phyloP scores from a whole-genome alignment of 305 asterid species.

The Ajuga reptans region DNA sequence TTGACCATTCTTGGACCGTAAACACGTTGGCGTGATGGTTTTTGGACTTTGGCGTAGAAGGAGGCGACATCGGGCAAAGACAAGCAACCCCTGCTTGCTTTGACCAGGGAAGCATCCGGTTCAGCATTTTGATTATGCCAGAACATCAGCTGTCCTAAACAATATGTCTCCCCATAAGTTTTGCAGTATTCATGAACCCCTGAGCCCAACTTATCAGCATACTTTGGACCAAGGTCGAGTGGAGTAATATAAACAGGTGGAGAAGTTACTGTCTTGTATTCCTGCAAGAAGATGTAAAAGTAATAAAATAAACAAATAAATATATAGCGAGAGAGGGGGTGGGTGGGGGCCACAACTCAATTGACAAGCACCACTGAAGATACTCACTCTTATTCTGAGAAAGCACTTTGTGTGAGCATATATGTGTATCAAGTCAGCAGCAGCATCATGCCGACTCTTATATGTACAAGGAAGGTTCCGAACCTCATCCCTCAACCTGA shows the following conservation, averaged over 20 bases:
- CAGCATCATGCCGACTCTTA: constrained; percentile 94
- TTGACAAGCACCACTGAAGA: constrained; percentile 4
- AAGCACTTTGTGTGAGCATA: constrained; percentile 81
- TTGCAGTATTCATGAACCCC: constrained; percentile 80
- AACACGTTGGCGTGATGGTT: constrained; percentile 87
- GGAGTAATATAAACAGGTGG: constrained; percentile 90
- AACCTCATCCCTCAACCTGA: constrained; percentile 97
- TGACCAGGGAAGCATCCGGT: constrained; percentile 64
- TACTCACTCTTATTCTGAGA: constrained; percentile 68
- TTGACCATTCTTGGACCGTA: constrained; percentile 88
- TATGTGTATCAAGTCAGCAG: constrained; percentile 94
- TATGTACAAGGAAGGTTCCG: constrained; percentile 82
- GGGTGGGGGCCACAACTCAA: neutral
- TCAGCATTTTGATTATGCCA: constrained; percentile 87
- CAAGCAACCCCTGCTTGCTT: constrained; percentile 89
- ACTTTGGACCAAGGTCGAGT: constrained; percentile 89
- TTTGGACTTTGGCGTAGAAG: constrained; percentile 83
- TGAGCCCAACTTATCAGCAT: constrained; percentile 73
- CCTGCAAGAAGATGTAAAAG: constrained; percentile 41
- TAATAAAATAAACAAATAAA: constrained; percentile 13
- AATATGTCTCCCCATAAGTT: constrained; percentile 77
- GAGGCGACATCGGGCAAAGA: constrained; percentile 88
- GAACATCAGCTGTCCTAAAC: constrained; percentile 87
- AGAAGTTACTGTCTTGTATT: constrained; percentile 69
- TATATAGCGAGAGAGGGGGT: neutral